Base-by-base conservation (phyloP, 768 basidiomycete genomes). In the Strobilomyces echinocephalus region DNA sequence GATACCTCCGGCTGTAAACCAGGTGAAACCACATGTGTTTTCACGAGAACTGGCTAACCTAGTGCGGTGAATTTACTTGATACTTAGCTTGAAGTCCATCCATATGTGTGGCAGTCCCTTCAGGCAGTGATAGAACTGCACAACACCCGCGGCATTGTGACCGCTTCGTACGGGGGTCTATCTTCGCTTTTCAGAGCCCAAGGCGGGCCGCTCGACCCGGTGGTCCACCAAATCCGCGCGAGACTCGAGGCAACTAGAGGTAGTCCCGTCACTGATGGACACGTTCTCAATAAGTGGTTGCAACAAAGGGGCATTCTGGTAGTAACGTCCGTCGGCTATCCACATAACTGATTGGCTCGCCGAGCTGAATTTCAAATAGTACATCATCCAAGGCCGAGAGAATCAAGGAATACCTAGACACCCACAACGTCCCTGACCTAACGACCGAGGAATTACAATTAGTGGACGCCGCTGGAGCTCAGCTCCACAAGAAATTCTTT, bases 91-190 rank as follows among this genome's bases (percentile, higher is more conserved):
- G 42, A 45, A 30, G 21, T 50, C 7, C 55, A 50, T 33, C 54
- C 42, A n/a, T 33, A 33, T 14, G 55, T 38, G 18, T 57, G 38
- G 42, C 8, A 57, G 43, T 57, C 47, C 15, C 15, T 58, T 52
- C 33, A 41, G 31, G 26, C 47, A 28, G 20, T 38, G 43, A 40
- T 50, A 14, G 43, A 35, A 20, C 20, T 57, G 36, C 47, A 50
- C 30, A 39, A 44, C 35, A 8, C 42, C 30, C 42, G 44, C 12
- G 10, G 34, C 38, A 44, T 57, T 12, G 54, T 49, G 33, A 56
- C 41, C 6, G 33, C 46, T 33, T 56, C 54, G 7, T 56, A 48
- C 34, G 36, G 15, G 26, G 41, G 55, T 20, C 36, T 46, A 20
- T 52, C 28, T 30, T 31, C 44, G 39, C 35, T 44, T 34, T 48